Base-by-base conservation (phyloP, 106 monocot genomes). In the Platanthera zijinensis region DNA sequence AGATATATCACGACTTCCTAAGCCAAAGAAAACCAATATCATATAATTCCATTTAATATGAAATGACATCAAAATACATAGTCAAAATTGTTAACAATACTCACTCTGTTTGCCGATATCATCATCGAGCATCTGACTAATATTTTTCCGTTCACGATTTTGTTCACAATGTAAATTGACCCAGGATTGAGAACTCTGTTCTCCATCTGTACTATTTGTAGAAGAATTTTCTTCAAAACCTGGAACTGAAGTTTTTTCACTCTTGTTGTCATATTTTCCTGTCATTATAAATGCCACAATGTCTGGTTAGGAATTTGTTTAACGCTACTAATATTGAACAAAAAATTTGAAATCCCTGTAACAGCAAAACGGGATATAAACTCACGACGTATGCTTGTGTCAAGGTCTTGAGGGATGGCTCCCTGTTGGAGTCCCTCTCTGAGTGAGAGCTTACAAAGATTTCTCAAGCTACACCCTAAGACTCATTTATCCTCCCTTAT, bases 21-120 rank as follows among this genome's bases (percentile, higher is more conserved):
- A 61, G 15, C 48, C 19, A 68, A 74, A 82, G 19, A 22, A 76
- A 62, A 76, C 10, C 46, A 57, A 56, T 18, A 50, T 61, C 10
- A 51, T 28, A 8, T 10, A 64, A 4, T 17, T 63, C 28, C 50
- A 46, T 15, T 59, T 50, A 7, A 72, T 19, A 51, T 73, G 47
- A 79, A 48, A 62, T 50, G 5, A 52, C 3, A 47, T 69, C 21
- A 25, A 12, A 48, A 8, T 57, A 54, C 48, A 10, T 68, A 62
- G 8, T 47, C 21, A 50, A 32, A 32, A 19, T 45, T 13, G 48
- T 75, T 28, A 22, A 57, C 64, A 32, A 47, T 69, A 79, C 47
- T 72, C 84, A 90, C 86, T 81, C 77, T 64, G 75, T 75, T 67
- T 84, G 52, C 71, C 83, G 22, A 71, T 7, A 77, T 79, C 74